Evolutionary conservation across 2,329 filamentous ascomycete genomes (phyloP).

Genomic region (Colletotrichum simmondsii): DNA sequence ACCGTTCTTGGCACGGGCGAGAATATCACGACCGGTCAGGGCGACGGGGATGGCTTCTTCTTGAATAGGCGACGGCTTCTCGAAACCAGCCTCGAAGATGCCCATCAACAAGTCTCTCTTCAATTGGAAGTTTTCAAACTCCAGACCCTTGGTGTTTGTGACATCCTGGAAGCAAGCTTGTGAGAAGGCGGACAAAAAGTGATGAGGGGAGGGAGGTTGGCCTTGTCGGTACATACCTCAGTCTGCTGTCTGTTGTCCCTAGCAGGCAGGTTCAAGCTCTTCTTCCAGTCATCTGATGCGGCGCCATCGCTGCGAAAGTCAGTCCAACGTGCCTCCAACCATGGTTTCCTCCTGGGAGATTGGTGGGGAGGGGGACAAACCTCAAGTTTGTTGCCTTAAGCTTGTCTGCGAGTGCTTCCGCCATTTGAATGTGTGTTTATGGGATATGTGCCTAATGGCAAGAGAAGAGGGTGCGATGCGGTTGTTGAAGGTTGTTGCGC

Average conservation of each 20-base stretch:
- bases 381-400: constrained; percentile 54
- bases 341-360: neutral
- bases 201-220: neutral
- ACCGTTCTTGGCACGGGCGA: constrained; percentile 97
- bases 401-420: constrained; percentile 58
- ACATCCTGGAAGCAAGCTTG: constrained; percentile 76
- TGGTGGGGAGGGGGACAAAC: constrained; percentile 41
- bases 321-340: constrained; percentile 39
- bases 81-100: constrained; percentile 98
- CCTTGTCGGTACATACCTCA: constrained; percentile 65
- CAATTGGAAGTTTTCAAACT: constrained; percentile 97
- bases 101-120: constrained; percentile 98
- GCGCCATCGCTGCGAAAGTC: constrained; percentile 58
- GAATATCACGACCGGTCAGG: constrained; percentile 91
- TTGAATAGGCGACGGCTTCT: constrained; percentile 98
- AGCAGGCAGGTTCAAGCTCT: constrained; percentile 75
- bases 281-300: constrained; percentile 77
- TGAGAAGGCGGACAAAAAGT: constrained; percentile 23
- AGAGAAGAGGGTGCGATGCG: neutral
- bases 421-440: constrained; percentile 43
- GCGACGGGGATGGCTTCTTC: constrained; percentile 99
- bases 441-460: constrained; percentile 24
- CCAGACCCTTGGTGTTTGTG: constrained; percentile 95
- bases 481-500: constrained; percentile 23
- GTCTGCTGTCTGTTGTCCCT: constrained; percentile 85